Conservation (phyloP, 2,329 filamentous ascomycete genomes). For the Penicillium sp. region DNA sequence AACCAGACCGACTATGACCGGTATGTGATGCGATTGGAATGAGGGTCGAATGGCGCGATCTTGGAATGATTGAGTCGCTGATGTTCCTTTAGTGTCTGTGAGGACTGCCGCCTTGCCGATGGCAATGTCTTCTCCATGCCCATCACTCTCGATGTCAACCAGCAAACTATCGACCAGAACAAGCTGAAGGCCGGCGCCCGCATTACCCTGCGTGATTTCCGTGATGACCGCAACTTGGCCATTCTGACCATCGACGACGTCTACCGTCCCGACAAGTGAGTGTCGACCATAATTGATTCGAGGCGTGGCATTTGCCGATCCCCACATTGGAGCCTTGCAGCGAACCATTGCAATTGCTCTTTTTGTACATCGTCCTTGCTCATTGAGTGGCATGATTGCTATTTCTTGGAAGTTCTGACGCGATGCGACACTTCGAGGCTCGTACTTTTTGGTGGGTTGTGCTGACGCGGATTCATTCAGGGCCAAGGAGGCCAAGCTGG, state of each 20-base stretch:
- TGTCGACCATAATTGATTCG: conserved; percentile 6
- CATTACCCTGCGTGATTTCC: conserved; percentile 85
- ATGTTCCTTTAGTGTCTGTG: conserved; percentile 63
- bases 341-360: not conserved
- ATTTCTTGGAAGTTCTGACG: conserved; percentile 6
- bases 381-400: too few species aligned
- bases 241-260: conserved; percentile 94
- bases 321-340: conserved; percentile 1
- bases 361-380: conserved; percentile 2
- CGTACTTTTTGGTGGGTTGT: conserved; percentile 20
- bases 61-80: conserved; percentile 1
- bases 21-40: conserved; percentile 47
- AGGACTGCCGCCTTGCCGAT: conserved; percentile 76
- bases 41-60: not conserved
- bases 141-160: conserved; percentile 81
- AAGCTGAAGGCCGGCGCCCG: conserved; percentile 73
- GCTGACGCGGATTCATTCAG: conserved; percentile 45
- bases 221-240: conserved; percentile 91
- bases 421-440: conserved; percentile 9
- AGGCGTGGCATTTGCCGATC: too few species aligned
- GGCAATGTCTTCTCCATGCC: conserved; percentile 94
- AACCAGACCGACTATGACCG: conserved; percentile 94
- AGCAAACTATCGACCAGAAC: conserved; percentile 66
- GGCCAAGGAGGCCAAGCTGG: conserved; percentile 81
- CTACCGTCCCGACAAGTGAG: conserved; percentile 91